Base-by-base conservation (phyloP, 1,284 basidiomycete genomes). In the Puccinia polysora region DNA sequence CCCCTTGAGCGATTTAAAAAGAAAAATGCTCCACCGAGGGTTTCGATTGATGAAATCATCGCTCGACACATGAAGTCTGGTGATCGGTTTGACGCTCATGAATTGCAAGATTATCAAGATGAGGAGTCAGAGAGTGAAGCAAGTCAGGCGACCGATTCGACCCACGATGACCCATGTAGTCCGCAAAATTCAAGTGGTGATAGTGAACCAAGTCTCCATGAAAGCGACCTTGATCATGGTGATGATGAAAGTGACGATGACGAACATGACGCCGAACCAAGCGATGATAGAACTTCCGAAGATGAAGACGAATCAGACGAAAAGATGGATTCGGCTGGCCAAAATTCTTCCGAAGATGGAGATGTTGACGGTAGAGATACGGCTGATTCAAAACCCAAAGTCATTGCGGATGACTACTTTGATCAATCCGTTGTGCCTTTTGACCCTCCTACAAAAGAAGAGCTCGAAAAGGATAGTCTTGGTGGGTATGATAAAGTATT, bases 1-100 rank as follows among this genome's bases (percentile, higher is more conserved):
- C 75, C 75, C 28, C 74, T 75, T 2, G 76, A 77, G 59, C 68
- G 76, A 45, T 74, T 77, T 65, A 73, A 73, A 55, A 76, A 76
- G 40, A 77, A 77, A 14, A 79, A 79, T 58, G 77, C 76, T 1
- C 74, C 90, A 88, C 83, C 85, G 77, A 87, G 88, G 15, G 85
- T 96, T 59, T 91, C 89, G 53, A 88, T 97, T 10, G 90, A 96
- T 81, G 91, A 96, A 78, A 96, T 95, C 75, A 92, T 94, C 77
- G 87, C 86, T 56, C 83, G 87, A 72, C 83, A 88, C 70, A 85
- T 63, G 50, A 63, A 63, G 49, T 32, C 69, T 25, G 52, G 14
- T 23, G 59, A 71, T 40, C 76, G 71, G 72, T 75, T 75, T 77
- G 74, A 78, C 79, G 50, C 81, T 81, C 36, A 88, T 89, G 81